A percentile compares a stretch with the other conserved stretches of the same genome.
Evolutionary conservation across 1,284 basidiomycete genomes (phyloP).

Genomic region (Pisolithus thermaeus): DNA sequence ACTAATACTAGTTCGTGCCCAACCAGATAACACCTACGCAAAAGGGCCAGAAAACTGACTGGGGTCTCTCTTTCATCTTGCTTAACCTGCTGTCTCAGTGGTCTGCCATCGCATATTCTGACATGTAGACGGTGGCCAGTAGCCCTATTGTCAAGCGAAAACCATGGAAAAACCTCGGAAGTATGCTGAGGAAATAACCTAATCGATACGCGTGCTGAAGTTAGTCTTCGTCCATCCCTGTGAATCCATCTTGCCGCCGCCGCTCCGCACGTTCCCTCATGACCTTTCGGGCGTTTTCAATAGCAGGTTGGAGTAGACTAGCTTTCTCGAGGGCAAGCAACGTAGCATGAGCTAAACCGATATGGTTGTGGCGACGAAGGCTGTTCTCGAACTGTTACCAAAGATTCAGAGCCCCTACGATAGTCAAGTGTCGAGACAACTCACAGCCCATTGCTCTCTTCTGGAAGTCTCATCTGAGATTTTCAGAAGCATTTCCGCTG

Average conservation of each 20-base stretch:
- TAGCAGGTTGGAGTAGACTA: constrained; percentile 47
- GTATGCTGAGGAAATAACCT: background rate
- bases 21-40: too few species aligned
- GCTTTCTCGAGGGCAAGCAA: constrained; percentile 63
- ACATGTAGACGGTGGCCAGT: background rate
- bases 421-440: constrained; percentile 24
- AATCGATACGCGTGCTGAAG: background rate
- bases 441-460: constrained; percentile 74
- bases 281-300: constrained; percentile 34
- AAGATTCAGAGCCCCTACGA: constrained; percentile 3
- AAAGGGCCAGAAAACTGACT: too few species aligned
- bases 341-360: constrained; percentile 71
- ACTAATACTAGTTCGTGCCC: too few species aligned
- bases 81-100: too few species aligned
- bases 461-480: constrained; percentile 76
- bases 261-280: constrained; percentile 28
- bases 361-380: constrained; percentile 75
- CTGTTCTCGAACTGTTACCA: constrained; percentile 70
- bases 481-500: constrained; percentile 51
- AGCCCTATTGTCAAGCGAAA: background rate
- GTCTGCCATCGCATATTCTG: background rate
- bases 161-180: too few species aligned
- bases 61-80: too few species aligned
- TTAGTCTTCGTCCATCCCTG: constrained; percentile 26
- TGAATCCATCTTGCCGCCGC: constrained; percentile 22